Conservation (phyloP, 2,329 filamentous ascomycete genomes). For the Penicillium polonicum region DNA sequence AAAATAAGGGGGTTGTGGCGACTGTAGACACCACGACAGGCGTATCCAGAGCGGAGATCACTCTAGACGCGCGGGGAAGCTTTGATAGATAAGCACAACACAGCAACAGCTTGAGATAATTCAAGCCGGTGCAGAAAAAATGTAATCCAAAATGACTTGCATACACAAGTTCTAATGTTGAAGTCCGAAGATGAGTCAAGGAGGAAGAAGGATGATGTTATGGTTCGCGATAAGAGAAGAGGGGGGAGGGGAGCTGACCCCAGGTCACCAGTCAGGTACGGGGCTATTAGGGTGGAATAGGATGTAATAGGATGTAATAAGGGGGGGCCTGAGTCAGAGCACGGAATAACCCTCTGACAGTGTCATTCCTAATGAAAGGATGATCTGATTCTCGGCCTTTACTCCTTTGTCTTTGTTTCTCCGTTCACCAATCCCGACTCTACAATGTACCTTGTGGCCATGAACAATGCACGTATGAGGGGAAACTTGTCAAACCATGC, state of each 20-base stretch:
- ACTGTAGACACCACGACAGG: constrained; percentile 3
- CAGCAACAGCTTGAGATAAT: constrained; percentile 23
- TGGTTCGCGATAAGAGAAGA: constrained; percentile 19
- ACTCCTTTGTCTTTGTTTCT: background rate
- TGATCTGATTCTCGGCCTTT: background rate
- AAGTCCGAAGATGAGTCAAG: constrained; percentile 9
- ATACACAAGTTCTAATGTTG: background rate
- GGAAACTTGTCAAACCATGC: constrained; percentile 6
- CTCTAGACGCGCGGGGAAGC: constrained; percentile 31
- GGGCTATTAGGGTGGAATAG: constrained; percentile 11
- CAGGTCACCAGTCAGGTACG: constrained; percentile 15
- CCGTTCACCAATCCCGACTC: constrained; percentile 5
- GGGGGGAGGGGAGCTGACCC: constrained; percentile 11
- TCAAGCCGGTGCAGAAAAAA: constrained; percentile 7
- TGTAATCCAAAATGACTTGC: constrained; percentile 7
- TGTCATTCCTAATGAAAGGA: background rate
- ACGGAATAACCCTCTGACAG: constrained; percentile 4
- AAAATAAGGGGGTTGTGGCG: background rate
- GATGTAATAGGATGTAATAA: constrained; percentile 10
- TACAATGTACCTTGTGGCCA: constrained; percentile 9
- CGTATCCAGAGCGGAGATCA: constrained; percentile 30
- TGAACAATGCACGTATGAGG: constrained; percentile 3
- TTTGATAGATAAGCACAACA: constrained; percentile 27
- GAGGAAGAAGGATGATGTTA: constrained; percentile 13
- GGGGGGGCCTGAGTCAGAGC: constrained; percentile 24